These are phyloP conservation scores for Oenanthe javanica DNA, from an alignment of 140 eudicot genomes.

Conservation along the genomic window DNA sequence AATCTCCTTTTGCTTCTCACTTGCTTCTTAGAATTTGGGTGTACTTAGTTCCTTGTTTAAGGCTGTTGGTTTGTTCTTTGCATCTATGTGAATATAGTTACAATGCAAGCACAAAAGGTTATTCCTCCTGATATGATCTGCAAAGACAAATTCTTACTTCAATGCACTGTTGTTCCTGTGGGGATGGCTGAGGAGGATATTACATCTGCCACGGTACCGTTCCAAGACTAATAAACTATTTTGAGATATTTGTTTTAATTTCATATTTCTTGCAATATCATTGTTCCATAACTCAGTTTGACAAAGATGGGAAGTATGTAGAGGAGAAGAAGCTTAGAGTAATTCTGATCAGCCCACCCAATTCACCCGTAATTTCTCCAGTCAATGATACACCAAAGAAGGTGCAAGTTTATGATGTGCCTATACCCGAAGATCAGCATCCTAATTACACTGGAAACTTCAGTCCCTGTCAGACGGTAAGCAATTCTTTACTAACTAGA, in stretches of 20 bases:
- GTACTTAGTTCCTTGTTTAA: background rate
- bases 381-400: conserved; percentile 33
- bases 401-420: too few relatives aligned
- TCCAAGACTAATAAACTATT: background rate
- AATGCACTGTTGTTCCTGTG: too few relatives aligned
- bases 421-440: conserved; percentile 20
- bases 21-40: background rate
- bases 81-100: too few relatives aligned
- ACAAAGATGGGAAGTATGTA: conserved; percentile 41
- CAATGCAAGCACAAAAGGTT: too few relatives aligned
- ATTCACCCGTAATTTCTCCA: conserved; percentile 51
- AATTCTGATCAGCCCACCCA: conserved; percentile 49
- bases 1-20: background rate
- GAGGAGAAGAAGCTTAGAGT: conserved; percentile 64
- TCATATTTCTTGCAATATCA: background rate
- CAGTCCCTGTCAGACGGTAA: conserved; percentile 32
- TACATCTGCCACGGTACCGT: conserved; percentile 42
- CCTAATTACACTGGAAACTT: conserved; percentile 10
- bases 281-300: conserved; percentile 28
- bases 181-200: too few relatives aligned
- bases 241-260: conserved; percentile 1
- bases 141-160: too few relatives aligned
- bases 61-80: too few relatives aligned
- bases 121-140: too few relatives aligned
- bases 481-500: conserved; percentile 4